A percentile compares a stretch with the other conserved stretches of the same genome.
Conservation (phyloP, 2,329 filamentous ascomycete genomes). For the Scedosporium aurantiacum region DNA sequence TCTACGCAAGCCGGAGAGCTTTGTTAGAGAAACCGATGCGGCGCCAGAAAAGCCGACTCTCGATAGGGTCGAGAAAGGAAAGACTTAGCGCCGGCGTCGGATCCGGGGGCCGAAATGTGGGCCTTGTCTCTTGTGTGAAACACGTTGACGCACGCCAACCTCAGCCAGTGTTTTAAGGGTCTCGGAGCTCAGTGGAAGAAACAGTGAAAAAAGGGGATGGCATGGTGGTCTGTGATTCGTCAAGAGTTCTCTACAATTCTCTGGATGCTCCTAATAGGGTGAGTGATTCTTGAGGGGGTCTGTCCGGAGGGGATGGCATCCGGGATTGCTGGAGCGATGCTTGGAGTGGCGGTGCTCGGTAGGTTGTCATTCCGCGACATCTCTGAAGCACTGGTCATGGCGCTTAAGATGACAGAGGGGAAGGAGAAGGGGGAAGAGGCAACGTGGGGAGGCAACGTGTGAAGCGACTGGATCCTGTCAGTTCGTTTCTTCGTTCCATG, state of each 20-base stretch:
- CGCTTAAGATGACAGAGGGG: background rate
- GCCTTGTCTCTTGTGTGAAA: background rate
- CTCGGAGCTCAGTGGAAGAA: background rate
- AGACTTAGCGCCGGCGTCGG: background rate
- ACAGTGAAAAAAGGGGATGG: background rate
- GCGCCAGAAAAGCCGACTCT: background rate
- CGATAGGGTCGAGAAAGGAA: background rate
- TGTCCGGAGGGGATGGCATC: background rate
- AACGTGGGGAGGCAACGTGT: background rate
- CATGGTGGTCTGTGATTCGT: background rate
- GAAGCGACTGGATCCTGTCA: background rate
- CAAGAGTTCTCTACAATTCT: background rate
- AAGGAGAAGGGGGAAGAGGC: background rate
- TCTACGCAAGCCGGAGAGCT: background rate
- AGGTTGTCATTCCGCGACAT: background rate
- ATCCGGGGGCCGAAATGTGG: background rate
- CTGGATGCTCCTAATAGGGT: background rate
- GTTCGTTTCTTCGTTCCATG: background rate
- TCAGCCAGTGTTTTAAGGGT: background rate
- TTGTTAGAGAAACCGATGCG: background rate
- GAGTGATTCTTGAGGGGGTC: background rate
- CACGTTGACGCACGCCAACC: background rate
- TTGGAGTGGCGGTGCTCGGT: background rate
- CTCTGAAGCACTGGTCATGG: background rate
- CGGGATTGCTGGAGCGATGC: background rate